These are phyloP conservation scores for Nigrospora sphaerica DNA, from an alignment of 2,329 filamentous ascomycete genomes.

Conservation along the genomic window DNA sequence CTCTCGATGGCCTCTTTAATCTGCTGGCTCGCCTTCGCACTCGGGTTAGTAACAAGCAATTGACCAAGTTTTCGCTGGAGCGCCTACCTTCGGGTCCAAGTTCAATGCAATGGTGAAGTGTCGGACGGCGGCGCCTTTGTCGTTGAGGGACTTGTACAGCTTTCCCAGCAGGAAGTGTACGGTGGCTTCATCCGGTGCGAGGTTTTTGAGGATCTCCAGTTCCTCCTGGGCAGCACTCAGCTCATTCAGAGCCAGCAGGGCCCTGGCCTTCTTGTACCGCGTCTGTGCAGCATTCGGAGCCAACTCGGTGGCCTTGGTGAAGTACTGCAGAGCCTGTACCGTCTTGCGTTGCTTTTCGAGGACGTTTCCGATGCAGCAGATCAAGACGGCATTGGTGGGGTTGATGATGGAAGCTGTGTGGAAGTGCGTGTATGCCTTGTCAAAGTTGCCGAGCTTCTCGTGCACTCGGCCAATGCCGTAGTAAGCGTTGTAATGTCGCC, in stretches of 20 bases:
- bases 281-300: conserved; percentile 76
- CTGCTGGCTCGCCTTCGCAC: conserved; percentile 69
- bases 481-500: conserved; percentile 95
- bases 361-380: conserved; percentile 86
- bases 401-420: conserved; percentile 83
- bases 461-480: conserved; percentile 82
- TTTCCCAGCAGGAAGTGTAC: conserved; percentile 93
- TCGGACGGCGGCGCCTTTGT: conserved; percentile 74
- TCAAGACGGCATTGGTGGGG: conserved; percentile 84
- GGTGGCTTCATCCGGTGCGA: conserved; percentile 90
- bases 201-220: conserved; percentile 79
- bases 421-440: conserved; percentile 89
- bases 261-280: conserved; percentile 87
- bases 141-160: conserved; percentile 65
- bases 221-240: conserved; percentile 71
- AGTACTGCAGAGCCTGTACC: conserved; percentile 71
- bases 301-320: conserved; percentile 73
- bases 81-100: conserved; percentile 83
- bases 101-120: conserved; percentile 95
- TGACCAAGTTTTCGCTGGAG: not conserved
- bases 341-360: conserved; percentile 84
- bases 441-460: conserved; percentile 83
- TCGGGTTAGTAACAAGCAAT: conserved; percentile 12
- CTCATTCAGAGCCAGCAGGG: conserved; percentile 68
- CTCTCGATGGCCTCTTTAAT: conserved; percentile 97